Evolutionary conservation across 2,329 filamentous ascomycete species (phyloP).

Genomic region (Talaromyces sp.): DNA sequence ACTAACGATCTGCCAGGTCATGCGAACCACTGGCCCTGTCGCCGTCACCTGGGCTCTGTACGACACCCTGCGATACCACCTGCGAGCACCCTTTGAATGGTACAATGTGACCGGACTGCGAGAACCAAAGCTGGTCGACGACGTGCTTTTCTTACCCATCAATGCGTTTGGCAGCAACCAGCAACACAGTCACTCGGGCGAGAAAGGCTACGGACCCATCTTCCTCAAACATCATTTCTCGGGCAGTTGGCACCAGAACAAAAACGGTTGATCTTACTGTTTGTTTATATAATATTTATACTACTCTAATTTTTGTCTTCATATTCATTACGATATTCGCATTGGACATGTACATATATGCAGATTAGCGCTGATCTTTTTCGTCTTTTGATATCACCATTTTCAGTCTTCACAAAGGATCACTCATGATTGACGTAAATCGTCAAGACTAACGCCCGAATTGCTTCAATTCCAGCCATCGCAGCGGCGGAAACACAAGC

Average conservation of each 20-base stretch:
- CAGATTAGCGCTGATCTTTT: neutral
- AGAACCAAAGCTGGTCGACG: neutral
- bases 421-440: neutral
- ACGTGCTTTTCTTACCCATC: neutral
- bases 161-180: neutral
- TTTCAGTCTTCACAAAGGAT: neutral
- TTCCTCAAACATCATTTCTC: neutral
- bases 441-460: conserved; percentile 20
- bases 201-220: neutral
- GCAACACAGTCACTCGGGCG: neutral
- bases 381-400: neutral
- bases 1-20: neutral
- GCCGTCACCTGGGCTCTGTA: neutral
- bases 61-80: neutral
- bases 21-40: neutral
- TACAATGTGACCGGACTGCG: neutral
- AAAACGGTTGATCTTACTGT: neutral
- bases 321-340: neutral
- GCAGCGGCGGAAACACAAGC: conserved; percentile 28
- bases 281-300: neutral
- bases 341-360: neutral
- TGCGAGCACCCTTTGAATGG: neutral
- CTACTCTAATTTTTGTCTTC: neutral
- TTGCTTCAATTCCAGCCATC: conserved; percentile 26
- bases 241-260: neutral